Percentiles rank a stretch among this genome's conserved stretches.
These are phyloP conservation scores for Clausena lansium DNA, from an alignment of 345 rosid species.

Conservation along the genomic window DNA sequence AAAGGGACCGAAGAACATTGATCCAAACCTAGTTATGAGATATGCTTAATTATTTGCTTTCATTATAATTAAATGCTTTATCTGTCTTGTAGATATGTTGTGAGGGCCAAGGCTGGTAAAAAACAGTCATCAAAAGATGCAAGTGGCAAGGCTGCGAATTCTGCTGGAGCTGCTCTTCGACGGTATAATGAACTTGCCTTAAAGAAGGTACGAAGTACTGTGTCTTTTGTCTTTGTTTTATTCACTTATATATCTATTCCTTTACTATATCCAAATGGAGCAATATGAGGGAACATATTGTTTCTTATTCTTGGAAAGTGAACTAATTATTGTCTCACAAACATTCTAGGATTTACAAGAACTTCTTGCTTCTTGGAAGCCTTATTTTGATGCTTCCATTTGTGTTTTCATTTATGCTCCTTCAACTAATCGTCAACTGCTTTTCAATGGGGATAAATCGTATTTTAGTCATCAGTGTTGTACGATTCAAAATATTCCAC, in stretches of 20 bases:
- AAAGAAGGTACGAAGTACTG: slow-evolving; percentile 63
- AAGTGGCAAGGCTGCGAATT: slow-evolving; percentile 76
- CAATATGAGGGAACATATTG: background rate
- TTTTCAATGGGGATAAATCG: slow-evolving; percentile 68
- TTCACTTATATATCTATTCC: background rate
- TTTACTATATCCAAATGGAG: background rate
- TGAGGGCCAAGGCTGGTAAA: slow-evolving; percentile 97
- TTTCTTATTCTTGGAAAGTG: slow-evolving; percentile 10
- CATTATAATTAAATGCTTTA: slow-evolving; percentile 2
- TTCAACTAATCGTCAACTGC: slow-evolving; percentile 72
- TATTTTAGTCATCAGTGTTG: slow-evolving; percentile 58
- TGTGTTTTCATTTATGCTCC: slow-evolving; percentile 80
- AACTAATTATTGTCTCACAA: slow-evolving; percentile 16
- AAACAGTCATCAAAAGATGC: slow-evolving; percentile 93
- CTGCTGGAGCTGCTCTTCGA: slow-evolving; percentile 97
- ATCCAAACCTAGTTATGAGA: background rate
- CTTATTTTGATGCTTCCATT: slow-evolving; percentile 75
- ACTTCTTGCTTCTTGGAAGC: slow-evolving; percentile 84
- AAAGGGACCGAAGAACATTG: background rate
- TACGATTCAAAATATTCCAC: slow-evolving; percentile 53
- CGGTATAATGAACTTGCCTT: slow-evolving; percentile 87
- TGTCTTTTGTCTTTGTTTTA: background rate
- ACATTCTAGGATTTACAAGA: slow-evolving; percentile 78
- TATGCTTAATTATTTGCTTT: slow-evolving; percentile 11
- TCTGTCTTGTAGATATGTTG: slow-evolving; percentile 67